Percentiles rank a stretch among this genome's conserved stretches.
Conservation (phyloP, 176 grass and related monocot species). For the Phyllostachys edulis region DNA sequence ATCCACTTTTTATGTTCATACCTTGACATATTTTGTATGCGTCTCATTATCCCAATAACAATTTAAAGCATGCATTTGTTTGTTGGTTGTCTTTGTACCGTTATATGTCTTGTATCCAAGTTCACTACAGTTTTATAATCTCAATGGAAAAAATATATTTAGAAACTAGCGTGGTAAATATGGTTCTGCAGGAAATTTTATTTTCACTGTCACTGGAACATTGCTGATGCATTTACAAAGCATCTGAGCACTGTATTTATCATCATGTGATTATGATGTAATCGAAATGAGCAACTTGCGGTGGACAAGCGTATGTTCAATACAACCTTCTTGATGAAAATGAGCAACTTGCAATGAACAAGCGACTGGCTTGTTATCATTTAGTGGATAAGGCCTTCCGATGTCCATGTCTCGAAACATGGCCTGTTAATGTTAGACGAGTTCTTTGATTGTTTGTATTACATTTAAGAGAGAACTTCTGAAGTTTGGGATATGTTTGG, state of each 20-base stretch:
- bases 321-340: neutral
- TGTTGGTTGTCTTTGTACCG: neutral
- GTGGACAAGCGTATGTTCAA: neutral
- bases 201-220: neutral
- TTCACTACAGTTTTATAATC: neutral
- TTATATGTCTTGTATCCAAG: neutral
- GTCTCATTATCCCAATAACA: neutral
- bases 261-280: neutral
- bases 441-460: neutral
- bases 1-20: neutral
- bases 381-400: neutral
- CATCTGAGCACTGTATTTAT: neutral
- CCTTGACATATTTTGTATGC: neutral
- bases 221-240: neutral
- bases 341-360: constrained; percentile 2
- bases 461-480: neutral
- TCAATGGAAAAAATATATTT: neutral
- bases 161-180: neutral
- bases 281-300: constrained; percentile 9
- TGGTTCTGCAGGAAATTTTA: neutral
- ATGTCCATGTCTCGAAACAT: neutral
- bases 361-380: neutral
- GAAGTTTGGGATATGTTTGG: neutral
- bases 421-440: neutral
- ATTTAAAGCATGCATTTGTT: neutral